These are phyloP conservation scores for Eucalyptus pumila DNA, from an alignment of 345 rosid genomes.

Conservation along the genomic window DNA sequence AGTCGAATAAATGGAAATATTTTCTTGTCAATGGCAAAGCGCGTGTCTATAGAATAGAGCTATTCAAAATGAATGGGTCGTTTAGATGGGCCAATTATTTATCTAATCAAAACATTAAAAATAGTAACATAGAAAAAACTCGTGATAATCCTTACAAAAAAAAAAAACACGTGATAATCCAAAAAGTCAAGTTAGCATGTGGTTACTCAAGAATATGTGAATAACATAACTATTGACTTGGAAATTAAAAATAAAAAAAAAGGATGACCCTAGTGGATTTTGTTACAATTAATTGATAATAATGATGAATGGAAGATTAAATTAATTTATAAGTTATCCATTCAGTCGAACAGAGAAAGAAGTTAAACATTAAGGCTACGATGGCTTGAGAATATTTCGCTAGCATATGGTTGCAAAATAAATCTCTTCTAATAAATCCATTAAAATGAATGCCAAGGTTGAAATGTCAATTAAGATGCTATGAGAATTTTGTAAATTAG, in stretches of 20 bases:
- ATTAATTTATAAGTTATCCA: background rate
- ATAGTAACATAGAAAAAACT: background rate
- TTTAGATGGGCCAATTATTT: background rate
- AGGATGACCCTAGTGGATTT: background rate
- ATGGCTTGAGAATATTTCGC: background rate
- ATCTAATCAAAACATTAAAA: background rate
- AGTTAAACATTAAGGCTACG: background rate
- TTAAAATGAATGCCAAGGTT: too few species aligned
- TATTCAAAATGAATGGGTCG: background rate
- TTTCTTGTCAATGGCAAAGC: background rate
- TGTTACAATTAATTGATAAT: background rate
- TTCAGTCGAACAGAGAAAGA: background rate
- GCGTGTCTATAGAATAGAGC: background rate
- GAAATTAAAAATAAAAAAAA: background rate
- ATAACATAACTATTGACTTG: background rate
- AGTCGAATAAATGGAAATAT: background rate
- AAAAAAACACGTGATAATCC: background rate
- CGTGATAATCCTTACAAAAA: too few species aligned
- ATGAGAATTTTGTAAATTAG: background rate
- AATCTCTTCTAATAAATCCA: background rate
- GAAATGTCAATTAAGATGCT: background rate
- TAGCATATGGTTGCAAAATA: background rate
- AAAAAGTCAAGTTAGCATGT: background rate
- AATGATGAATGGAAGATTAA: background rate
- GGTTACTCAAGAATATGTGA: background rate